Percentiles rank a stretch among this genome's conserved stretches.
Evolutionary conservation across 768 basidiomycete species (phyloP).

Genomic region (Podaxis sp.): DNA sequence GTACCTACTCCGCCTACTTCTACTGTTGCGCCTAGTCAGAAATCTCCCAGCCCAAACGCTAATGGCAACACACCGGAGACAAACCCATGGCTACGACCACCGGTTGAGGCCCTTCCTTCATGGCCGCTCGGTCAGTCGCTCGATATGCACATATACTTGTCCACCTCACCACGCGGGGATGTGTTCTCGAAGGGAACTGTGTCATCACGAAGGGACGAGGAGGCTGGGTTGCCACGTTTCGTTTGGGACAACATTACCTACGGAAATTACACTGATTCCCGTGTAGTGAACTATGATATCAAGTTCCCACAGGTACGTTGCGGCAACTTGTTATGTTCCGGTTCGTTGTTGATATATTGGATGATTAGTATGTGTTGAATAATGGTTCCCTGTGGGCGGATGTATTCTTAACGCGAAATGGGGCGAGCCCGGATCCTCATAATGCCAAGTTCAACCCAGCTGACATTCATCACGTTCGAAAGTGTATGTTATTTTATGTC

Average conservation of each 20-base stretch:
- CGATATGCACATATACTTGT: conserved; percentile 73
- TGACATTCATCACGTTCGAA: conserved; percentile 70
- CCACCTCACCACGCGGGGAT: conserved; percentile 62
- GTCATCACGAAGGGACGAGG: conserved; percentile 45
- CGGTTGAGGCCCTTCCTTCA: conserved; percentile 50
- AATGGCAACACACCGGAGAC: conserved; percentile 25
- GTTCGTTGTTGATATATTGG: neutral
- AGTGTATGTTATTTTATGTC: conserved; percentile 49
- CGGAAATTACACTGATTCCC: conserved; percentile 69
- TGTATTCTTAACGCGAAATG: conserved; percentile 69
- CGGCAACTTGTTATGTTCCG: conserved; percentile 3
- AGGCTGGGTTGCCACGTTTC: conserved; percentile 60
- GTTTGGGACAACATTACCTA: conserved; percentile 79
- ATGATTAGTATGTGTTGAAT: conserved; percentile 61
- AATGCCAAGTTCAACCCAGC: conserved; percentile 49
- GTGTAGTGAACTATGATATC: conserved; percentile 57
- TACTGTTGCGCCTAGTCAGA: neutral
- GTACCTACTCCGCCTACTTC: neutral
- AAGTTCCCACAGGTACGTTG: conserved; percentile 64
- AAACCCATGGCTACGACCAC: conserved; percentile 53
- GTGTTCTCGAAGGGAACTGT: conserved; percentile 60
- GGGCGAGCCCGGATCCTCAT: conserved; percentile 63
- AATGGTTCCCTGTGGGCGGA: conserved; percentile 88
- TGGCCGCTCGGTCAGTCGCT: conserved; percentile 64
- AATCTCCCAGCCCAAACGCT: neutral